Base-by-base conservation (phyloP, 495 filamentous ascomycete genomes). In the Copromyces sp. region DNA sequence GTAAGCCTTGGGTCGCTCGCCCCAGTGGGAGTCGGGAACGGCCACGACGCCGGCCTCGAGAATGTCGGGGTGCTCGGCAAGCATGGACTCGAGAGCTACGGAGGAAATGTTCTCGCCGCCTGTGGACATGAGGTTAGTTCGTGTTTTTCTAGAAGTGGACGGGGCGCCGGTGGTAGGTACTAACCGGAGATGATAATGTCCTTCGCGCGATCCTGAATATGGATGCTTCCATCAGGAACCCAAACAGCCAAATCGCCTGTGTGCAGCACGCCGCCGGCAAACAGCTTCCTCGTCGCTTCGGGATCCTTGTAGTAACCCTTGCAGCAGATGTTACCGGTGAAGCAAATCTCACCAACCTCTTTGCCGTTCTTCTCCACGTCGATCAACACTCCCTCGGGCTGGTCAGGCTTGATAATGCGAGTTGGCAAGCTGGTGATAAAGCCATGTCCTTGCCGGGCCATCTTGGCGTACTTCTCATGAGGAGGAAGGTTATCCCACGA, bases 21-120 rank as follows among this genome's bases (percentile, higher is more conserved):
- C 95, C 93, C 94, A 99, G 81, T 96, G 93, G 29, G 88, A 89
- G 78, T 99, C 95, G 2, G 91, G 84, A 1, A 98, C 90, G n/a
- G 92, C 90, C 12, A 98, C 92, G 9, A 97, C 93, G 39, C 92
- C 95, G 3, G 91, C 94, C 81, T 99, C 95, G 39, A 99, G 87
- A 39, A 99, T 89, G 74, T 91, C 88, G 0, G 95, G 93, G 77
- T 99, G 96, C 69, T 90, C 91, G 37, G 89, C 92, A n/a, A 99
- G 87, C 92, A 97, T 93, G 71, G 89, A 87, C 83, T 99, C 95
- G 7, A 99, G 88, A 1, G 94, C 93, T 11, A 99, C 91, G 2
- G 92, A 95, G 11, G 93, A 97, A 71, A 99, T 98, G 78, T 99
- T 99, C 80, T 99, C 95, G 71, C 95, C 95, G 68, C 95, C 94